Evolutionary conservation across 1,284 basidiomycete genomes (phyloP).

Genomic region (Fomitopsis betulina): DNA sequence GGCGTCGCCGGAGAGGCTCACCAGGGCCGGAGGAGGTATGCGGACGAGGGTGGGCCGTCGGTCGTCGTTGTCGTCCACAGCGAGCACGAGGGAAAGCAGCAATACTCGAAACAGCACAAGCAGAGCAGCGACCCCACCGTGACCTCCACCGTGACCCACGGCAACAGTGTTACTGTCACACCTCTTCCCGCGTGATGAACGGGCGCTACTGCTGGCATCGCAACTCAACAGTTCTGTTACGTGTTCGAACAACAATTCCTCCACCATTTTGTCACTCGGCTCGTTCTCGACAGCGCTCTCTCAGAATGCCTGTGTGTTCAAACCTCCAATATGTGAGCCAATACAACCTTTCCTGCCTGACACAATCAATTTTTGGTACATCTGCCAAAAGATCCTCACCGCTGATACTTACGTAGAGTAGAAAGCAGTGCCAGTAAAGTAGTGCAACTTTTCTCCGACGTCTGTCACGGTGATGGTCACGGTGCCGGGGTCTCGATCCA

Average conservation of each 20-base stretch:
- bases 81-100: conserved; percentile 13
- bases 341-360: no score
- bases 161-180: conserved; percentile 5
- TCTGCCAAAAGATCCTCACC: no score
- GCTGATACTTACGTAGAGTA: no score
- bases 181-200: neutral
- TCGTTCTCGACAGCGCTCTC: neutral
- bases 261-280: neutral
- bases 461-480: no score
- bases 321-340: no score
- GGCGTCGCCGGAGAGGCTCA: conserved; percentile 12
- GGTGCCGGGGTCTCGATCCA: no score
- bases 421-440: no score
- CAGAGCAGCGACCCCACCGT: conserved; percentile 6
- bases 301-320: no score
- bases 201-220: neutral
- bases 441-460: no score
- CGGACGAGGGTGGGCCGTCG: neutral
- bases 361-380: no score
- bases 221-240: neutral
- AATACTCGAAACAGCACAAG: conserved; percentile 10
- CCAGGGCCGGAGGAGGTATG: conserved; percentile 10
- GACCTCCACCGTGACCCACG: neutral
- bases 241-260: neutral
- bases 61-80: conserved; percentile 7